A percentile compares a stretch with the other conserved stretches of the same genome.
Evolutionary conservation across 2,329 filamentous ascomycete species (phyloP).

Genomic region (Botryotinia globosa): DNA sequence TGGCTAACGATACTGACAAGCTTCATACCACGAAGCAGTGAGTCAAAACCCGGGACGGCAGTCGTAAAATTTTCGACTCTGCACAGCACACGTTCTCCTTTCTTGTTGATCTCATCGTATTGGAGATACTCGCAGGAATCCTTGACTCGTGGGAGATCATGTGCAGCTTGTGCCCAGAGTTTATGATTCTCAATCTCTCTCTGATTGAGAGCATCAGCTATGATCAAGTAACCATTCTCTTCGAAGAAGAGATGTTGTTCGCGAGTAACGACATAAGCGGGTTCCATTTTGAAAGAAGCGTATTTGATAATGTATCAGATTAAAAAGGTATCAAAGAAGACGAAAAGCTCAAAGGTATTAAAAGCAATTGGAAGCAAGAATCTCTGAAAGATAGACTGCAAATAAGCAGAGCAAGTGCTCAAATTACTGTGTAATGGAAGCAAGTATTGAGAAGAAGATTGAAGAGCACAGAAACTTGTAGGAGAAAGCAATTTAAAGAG

Average conservation of each 20-base stretch:
- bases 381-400: background rate
- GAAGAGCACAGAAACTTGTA: background rate
- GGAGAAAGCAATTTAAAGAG: background rate
- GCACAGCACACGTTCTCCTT: constrained; percentile 38
- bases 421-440: background rate
- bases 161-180: constrained; percentile 40
- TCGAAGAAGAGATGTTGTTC: constrained; percentile 30
- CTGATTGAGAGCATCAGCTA: constrained; percentile 31
- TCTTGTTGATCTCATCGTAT: constrained; percentile 40
- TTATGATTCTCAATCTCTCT: constrained; percentile 30
- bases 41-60: background rate
- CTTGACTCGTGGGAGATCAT: constrained; percentile 38
- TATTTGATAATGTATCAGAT: background rate
- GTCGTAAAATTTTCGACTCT: constrained; percentile 35
- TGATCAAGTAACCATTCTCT: constrained; percentile 36
- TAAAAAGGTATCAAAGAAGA: background rate
- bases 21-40: background rate
- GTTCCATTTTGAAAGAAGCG: background rate
- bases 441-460: background rate
- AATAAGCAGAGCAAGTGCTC: background rate
- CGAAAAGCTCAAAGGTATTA: background rate
- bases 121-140: constrained; percentile 36
- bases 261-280: background rate
- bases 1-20: constrained; percentile 23
- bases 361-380: background rate